These are phyloP conservation scores for Aspergillus hortae DNA, from an alignment of 2,329 filamentous ascomycete species.

Conservation along the genomic window DNA sequence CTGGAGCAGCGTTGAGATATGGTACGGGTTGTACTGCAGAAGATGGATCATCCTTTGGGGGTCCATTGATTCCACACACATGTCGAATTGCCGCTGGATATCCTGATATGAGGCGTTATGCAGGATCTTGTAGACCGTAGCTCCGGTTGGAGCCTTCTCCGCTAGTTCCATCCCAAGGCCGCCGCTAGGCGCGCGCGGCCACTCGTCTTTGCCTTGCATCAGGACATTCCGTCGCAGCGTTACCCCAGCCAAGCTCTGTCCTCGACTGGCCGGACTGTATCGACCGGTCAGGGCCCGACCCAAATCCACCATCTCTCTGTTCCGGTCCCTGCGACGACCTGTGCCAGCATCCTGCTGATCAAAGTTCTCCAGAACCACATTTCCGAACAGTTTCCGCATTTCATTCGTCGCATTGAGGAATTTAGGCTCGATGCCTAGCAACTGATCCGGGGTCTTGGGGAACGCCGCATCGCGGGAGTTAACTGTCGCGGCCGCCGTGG, in stretches of 20 bases:
- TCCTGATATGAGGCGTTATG: slow-evolving; percentile 72
- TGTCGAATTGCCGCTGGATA: slow-evolving; percentile 72
- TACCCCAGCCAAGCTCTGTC: slow-evolving; percentile 65
- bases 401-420: slow-evolving; percentile 85
- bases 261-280: slow-evolving; percentile 53
- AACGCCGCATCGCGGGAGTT: slow-evolving; percentile 31
- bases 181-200: slow-evolving; percentile 74
- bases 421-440: slow-evolving; percentile 63
- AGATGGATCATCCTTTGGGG: slow-evolving; percentile 77
- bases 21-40: slow-evolving; percentile 74
- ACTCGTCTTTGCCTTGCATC: slow-evolving; percentile 80
- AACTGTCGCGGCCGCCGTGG: slow-evolving; percentile 29
- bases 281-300: slow-evolving; percentile 55
- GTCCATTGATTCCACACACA: slow-evolving; percentile 77
- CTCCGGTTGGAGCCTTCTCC: slow-evolving; percentile 54
- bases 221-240: slow-evolving; percentile 76
- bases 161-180: slow-evolving; percentile 78
- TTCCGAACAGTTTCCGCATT: slow-evolving; percentile 75
- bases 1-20: slow-evolving; percentile 89
- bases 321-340: slow-evolving; percentile 54
- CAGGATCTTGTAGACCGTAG: slow-evolving; percentile 70
- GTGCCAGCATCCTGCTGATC: slow-evolving; percentile 45
- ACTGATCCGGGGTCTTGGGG: slow-evolving; percentile 43
- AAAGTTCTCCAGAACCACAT: slow-evolving; percentile 58
- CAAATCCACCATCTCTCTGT: slow-evolving; percentile 46